These are phyloP conservation scores for Trifolium repens DNA, from an alignment of 306 rosid genomes.

Conservation along the genomic window DNA sequence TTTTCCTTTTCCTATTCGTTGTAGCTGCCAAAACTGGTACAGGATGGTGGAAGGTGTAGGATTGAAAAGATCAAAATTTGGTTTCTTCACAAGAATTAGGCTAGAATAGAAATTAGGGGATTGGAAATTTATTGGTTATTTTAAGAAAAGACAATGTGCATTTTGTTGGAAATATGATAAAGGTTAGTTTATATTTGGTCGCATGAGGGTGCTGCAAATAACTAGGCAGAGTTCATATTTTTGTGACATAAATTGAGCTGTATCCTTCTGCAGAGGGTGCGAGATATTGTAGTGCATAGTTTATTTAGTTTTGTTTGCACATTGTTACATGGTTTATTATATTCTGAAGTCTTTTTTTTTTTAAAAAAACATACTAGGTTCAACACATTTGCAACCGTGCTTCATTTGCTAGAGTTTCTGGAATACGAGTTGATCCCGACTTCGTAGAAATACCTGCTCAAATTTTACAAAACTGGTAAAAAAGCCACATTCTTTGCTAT, in stretches of 20 bases:
- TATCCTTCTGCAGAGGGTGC: conserved; percentile 16
- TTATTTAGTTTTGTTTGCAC: conserved; percentile 31
- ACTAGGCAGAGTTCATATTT: not conserved
- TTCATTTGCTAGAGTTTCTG: conserved; percentile 82
- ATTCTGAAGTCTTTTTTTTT: conserved; percentile 37
- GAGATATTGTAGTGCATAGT: conserved; percentile 13
- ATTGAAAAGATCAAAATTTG: not conserved
- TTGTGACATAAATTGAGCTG: conserved; percentile 6
- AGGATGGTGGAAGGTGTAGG: conserved; percentile 3
- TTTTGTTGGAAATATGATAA: not conserved
- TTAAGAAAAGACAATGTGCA: conserved; percentile 9
- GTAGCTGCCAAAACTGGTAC: not conserved
- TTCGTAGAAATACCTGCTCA: conserved; percentile 92
- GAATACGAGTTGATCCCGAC: conserved; percentile 91
- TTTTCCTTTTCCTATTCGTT: conserved; percentile 1
- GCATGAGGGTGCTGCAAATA: conserved; percentile 14
- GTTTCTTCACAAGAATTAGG: conserved; percentile 14
- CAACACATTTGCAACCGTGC: conserved; percentile 96
- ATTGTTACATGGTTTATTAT: conserved; percentile 1
- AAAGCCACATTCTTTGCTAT: conserved; percentile 25
- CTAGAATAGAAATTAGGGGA: conserved; percentile 15
- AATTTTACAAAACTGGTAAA: conserved; percentile 86
- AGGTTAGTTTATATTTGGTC: conserved; percentile 6
- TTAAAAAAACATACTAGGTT: conserved; percentile 56
- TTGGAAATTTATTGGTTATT: conserved; percentile 2